These are phyloP conservation scores for Thoreauomyces humboldtii DNA, from an alignment of 192 early-diverging fungal genomes.

Conservation along the genomic window DNA sequence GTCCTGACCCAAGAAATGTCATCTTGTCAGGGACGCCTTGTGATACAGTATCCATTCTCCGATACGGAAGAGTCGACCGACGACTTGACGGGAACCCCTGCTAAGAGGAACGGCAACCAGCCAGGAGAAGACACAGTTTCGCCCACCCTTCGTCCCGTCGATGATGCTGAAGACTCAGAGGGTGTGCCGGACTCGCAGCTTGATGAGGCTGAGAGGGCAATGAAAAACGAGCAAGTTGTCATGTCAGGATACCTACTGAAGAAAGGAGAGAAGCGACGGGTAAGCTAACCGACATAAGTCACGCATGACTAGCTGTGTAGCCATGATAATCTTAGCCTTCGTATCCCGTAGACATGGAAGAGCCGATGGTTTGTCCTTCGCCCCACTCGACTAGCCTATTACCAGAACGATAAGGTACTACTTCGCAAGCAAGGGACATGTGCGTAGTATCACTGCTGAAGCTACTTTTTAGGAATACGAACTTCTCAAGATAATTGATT, in stretches of 20 bases:
- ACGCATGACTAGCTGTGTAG: not conserved
- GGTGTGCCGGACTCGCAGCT: not conserved
- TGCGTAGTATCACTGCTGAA: not conserved
- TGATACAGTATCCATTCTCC: conserved; percentile 45
- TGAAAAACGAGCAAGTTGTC: conserved; percentile 26
- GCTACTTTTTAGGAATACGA: conserved; percentile 65
- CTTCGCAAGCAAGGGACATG: not conserved
- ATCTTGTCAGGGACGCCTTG: not conserved
- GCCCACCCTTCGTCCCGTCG: not conserved
- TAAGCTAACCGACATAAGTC: conserved; percentile 1
- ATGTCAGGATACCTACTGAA: conserved; percentile 43
- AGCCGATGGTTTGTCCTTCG: conserved; percentile 83
- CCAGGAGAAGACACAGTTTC: conserved; percentile 5
- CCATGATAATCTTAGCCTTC: not conserved
- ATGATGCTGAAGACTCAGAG: conserved; percentile 22
- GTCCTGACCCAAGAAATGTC: not conserved
- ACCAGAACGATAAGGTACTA: conserved; percentile 75
- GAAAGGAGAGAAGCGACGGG: conserved; percentile 46
- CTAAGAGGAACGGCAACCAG: not conserved
- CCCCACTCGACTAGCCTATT: conserved; percentile 75
- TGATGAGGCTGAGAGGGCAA: conserved; percentile 16
- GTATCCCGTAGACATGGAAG: conserved; percentile 68
- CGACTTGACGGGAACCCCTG: conserved; percentile 15
- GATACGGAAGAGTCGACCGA: conserved; percentile 45
- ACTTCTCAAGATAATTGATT: conserved; percentile 68